Conservation (phyloP, 2,329 filamentous ascomycete species). For the Neofusicoccum kwambonambiense region DNA sequence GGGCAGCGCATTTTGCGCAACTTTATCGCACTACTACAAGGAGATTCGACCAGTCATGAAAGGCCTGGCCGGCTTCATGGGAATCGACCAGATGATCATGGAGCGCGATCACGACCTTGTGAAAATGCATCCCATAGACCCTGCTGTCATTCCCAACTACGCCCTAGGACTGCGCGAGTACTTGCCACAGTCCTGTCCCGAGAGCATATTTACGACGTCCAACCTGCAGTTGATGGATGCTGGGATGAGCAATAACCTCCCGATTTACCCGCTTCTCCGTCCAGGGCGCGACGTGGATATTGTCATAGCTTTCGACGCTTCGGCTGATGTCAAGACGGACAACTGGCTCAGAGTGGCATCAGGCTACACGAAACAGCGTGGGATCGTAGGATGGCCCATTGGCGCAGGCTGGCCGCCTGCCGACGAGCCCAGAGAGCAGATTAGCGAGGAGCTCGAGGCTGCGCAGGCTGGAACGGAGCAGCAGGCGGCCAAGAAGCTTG, state of each 20-base stretch:
- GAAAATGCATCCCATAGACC: slow-evolving; percentile 93
- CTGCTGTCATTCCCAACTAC: slow-evolving; percentile 87
- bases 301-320: slow-evolving; percentile 89
- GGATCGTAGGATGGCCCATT: slow-evolving; percentile 90
- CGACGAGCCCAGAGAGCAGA: slow-evolving; percentile 58
- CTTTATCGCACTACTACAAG: slow-evolving; percentile 91
- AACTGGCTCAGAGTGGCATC: slow-evolving; percentile 96
- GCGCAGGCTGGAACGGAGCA: slow-evolving; percentile 62
- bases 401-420: slow-evolving; percentile 87
- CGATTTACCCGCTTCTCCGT: slow-evolving; percentile 89
- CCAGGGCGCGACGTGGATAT: slow-evolving; percentile 87
- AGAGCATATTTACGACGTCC: slow-evolving; percentile 67
- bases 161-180: slow-evolving; percentile 75
- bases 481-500: slow-evolving; percentile 64
- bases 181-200: slow-evolving; percentile 74
- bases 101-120: slow-evolving; percentile 79
- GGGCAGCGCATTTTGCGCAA: slow-evolving; percentile 94
- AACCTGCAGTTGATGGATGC: slow-evolving; percentile 80
- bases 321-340: slow-evolving; percentile 86
- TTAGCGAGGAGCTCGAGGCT: slow-evolving; percentile 63
- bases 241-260: slow-evolving; percentile 97
- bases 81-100: slow-evolving; percentile 78
- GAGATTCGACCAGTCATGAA: slow-evolving; percentile 83
- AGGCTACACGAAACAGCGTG: slow-evolving; percentile 85
- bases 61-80: slow-evolving; percentile 69